Conservation (phyloP, 2,329 filamentous ascomycete genomes). For the Paecilomyces sp. region DNA sequence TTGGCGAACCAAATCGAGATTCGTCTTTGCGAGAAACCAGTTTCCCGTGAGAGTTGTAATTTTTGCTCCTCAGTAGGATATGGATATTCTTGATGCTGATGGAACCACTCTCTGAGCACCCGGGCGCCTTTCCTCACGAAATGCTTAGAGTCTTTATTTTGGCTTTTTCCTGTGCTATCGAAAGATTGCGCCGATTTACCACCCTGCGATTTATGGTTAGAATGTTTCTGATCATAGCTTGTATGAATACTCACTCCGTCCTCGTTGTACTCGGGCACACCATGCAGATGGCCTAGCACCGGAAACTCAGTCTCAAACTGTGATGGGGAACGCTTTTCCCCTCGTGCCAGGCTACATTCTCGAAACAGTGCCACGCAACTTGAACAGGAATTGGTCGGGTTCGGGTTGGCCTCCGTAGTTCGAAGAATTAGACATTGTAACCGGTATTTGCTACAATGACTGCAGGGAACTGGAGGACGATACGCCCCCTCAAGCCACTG, state of each 20-base stretch:
- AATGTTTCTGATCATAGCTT: background rate
- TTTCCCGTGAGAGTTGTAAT: slow-evolving; percentile 30
- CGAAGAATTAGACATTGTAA: slow-evolving; percentile 45
- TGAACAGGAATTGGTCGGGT: slow-evolving; percentile 42
- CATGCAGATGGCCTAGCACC: slow-evolving; percentile 44
- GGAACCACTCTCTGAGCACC: slow-evolving; percentile 41
- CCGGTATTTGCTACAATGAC: slow-evolving; percentile 37
- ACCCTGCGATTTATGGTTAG: background rate
- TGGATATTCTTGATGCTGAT: slow-evolving; percentile 39
- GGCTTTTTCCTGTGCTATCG: background rate
- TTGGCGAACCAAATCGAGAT: slow-evolving; percentile 48
- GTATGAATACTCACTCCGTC: slow-evolving; percentile 8
- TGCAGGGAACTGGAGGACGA: slow-evolving; percentile 37
- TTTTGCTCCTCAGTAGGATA: slow-evolving; percentile 46
- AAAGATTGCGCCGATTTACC: background rate
- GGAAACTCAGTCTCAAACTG: slow-evolving; percentile 42
- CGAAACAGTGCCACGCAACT: slow-evolving; percentile 46
- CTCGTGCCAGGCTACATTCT: slow-evolving; percentile 43
- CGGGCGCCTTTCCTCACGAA: slow-evolving; percentile 41
- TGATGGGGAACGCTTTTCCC: slow-evolving; percentile 38
- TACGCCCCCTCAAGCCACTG: slow-evolving; percentile 35
- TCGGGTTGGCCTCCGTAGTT: slow-evolving; percentile 42
- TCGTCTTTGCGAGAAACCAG: slow-evolving; percentile 40
- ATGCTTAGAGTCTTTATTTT: slow-evolving; percentile 7
- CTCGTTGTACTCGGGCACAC: slow-evolving; percentile 31